These are phyloP conservation scores for Rhododendron griersonianum DNA, from an alignment of 148 eudicot species.

Conservation along the genomic window DNA sequence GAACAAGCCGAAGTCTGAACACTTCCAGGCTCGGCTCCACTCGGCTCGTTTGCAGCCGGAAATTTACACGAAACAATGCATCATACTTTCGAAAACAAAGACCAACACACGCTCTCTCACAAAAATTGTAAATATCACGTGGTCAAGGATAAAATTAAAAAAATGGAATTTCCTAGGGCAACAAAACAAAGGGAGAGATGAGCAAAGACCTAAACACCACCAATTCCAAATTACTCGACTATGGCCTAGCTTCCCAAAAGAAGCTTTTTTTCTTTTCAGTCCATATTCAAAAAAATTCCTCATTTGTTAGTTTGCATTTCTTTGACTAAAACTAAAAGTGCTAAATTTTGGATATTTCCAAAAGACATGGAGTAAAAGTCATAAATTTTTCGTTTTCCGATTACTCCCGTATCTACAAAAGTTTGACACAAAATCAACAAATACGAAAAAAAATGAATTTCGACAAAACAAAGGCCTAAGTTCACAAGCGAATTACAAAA, in stretches of 20 bases:
- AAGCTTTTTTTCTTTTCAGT: too few relatives aligned
- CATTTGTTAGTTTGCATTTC: too few relatives aligned
- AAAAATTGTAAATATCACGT: not conserved
- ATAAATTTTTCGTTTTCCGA: too few relatives aligned
- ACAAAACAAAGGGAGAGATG: not conserved
- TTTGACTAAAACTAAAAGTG: too few relatives aligned
- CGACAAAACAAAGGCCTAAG: too few relatives aligned
- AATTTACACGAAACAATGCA: not conserved
- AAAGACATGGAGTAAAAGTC: too few relatives aligned
- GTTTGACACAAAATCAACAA: too few relatives aligned
- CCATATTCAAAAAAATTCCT: too few relatives aligned
- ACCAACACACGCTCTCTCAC: not conserved
- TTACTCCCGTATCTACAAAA: too few relatives aligned
- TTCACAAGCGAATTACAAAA: not conserved
- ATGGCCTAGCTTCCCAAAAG: too few relatives aligned
- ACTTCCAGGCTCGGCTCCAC: not conserved
- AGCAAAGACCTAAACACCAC: not conserved
- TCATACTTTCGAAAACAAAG: not conserved
- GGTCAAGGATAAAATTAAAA: not conserved
- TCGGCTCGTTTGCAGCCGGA: not conserved
- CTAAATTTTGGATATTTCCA: too few relatives aligned
- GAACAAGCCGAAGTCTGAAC: not conserved
- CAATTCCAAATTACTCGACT: not conserved
- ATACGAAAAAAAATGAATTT: too few relatives aligned
- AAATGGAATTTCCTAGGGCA: not conserved